phyloP scores from a whole-genome alignment of 202 grass and related monocot genomes.

The Elaeis oleifera region DNA sequence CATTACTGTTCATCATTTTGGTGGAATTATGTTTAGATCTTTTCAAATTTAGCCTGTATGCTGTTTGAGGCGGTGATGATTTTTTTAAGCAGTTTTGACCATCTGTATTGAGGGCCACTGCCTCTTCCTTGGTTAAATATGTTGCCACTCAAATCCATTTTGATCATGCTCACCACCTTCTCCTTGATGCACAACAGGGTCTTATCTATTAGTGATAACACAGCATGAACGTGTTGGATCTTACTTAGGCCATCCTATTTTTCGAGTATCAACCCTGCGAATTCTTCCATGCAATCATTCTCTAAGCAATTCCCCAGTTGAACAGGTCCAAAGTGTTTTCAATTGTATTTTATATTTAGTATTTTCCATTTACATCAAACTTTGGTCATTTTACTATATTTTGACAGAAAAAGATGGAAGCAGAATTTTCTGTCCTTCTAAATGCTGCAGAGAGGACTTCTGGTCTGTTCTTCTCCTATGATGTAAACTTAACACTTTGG shows the following conservation, averaged over 20 bases:
- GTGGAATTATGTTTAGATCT: too few relatives aligned
- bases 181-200: slow-evolving; percentile 27
- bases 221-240: slow-evolving; percentile 69
- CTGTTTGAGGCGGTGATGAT: too few relatives aligned
- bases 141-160: not conserved
- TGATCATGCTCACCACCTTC: not conserved
- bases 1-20: too few relatives aligned
- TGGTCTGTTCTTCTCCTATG: slow-evolving; percentile 87
- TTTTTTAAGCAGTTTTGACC: not conserved
- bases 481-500: slow-evolving; percentile 86
- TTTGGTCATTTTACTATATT: slow-evolving; percentile 22
- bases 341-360: slow-evolving; percentile 17
- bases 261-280: slow-evolving; percentile 67
- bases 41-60: too few relatives aligned
- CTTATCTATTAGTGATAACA: slow-evolving; percentile 71
- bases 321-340: slow-evolving; percentile 45
- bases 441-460: slow-evolving; percentile 58
- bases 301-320: slow-evolving; percentile 29
- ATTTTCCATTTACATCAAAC: slow-evolving; percentile 12
- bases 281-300: slow-evolving; percentile 58
- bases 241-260: slow-evolving; percentile 75
- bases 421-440: slow-evolving; percentile 58
- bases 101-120: too few relatives aligned
- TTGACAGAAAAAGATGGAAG: slow-evolving; percentile 79
- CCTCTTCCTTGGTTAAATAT: not conserved